Percentiles rank a stretch among this genome's conserved stretches.
These are phyloP conservation scores for Lanmaoa pseudosensibilis DNA, from an alignment of 768 basidiomycete genomes.

Conservation along the genomic window DNA sequence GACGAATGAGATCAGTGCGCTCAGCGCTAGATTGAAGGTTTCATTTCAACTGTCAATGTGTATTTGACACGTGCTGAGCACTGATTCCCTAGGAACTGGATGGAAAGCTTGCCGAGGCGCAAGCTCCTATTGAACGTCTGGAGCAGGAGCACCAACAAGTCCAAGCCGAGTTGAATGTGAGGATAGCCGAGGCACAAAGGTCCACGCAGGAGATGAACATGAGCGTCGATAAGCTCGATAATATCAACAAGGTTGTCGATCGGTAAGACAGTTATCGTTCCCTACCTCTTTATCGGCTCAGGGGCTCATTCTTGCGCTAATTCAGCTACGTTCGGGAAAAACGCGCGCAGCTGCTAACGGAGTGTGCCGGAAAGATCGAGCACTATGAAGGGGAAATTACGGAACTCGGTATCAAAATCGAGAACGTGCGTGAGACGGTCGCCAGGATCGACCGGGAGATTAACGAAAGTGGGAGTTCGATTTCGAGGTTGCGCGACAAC, in stretches of 20 bases:
- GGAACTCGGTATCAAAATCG: slow-evolving; percentile 41
- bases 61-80: not conserved
- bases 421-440: slow-evolving; percentile 44
- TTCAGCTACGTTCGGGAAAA: slow-evolving; percentile 76
- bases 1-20: slow-evolving; percentile 54
- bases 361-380: slow-evolving; percentile 56
- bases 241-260: slow-evolving; percentile 62
- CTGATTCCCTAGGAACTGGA: slow-evolving; percentile 58
- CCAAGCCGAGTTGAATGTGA: slow-evolving; percentile 50
- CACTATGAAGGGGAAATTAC: slow-evolving; percentile 46
- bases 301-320: not conserved
- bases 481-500: slow-evolving; percentile 80
- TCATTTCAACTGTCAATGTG: not conserved
- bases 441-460: slow-evolving; percentile 73
- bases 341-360: slow-evolving; percentile 57
- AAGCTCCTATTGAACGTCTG: slow-evolving; percentile 63
- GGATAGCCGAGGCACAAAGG: slow-evolving; percentile 52
- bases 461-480: slow-evolving; percentile 66
- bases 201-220: slow-evolving; percentile 64
- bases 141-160: slow-evolving; percentile 52
- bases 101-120: slow-evolving; percentile 54
- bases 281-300: not conserved
- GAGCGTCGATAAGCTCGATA: slow-evolving; percentile 59
- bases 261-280: slow-evolving; percentile 41
- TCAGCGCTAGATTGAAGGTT: slow-evolving; percentile 53